Percentiles rank a stretch among this genome's conserved stretches.
Conservation (phyloP, 805 yeast species). For the Zygosaccharomyces bailii region DNA sequence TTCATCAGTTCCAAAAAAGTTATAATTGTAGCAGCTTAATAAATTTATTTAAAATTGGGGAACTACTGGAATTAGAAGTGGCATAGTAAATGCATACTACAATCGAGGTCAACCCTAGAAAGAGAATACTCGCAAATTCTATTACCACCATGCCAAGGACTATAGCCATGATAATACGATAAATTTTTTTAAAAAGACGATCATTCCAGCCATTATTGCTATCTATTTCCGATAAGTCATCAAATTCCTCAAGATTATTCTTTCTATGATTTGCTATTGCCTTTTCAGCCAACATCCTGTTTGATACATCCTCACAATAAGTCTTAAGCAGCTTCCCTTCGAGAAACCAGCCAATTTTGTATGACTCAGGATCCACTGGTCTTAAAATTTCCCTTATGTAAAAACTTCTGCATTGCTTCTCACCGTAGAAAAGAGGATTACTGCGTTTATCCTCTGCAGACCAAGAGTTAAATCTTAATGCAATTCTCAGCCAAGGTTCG, state of each 20-base stretch:
- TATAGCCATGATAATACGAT: too few relatives aligned
- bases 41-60: background rate
- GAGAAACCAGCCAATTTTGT: background rate
- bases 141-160: background rate
- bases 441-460: background rate
- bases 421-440: background rate
- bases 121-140: background rate
- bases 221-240: background rate
- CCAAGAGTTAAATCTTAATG: background rate
- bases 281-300: background rate
- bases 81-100: background rate
- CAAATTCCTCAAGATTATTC: background rate
- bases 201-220: background rate
- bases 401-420: background rate
- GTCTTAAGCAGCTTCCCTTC: background rate
- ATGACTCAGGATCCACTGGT: background rate
- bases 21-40: background rate
- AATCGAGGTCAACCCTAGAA: background rate
- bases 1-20: background rate
- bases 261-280: background rate
- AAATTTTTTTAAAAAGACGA: background rate
- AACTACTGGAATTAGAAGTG: background rate
- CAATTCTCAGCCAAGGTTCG: background rate
- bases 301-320: background rate
- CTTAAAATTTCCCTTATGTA: background rate